Base-by-base conservation (phyloP, 2,329 filamentous ascomycete species). In the Cyanodermella asteris region DNA sequence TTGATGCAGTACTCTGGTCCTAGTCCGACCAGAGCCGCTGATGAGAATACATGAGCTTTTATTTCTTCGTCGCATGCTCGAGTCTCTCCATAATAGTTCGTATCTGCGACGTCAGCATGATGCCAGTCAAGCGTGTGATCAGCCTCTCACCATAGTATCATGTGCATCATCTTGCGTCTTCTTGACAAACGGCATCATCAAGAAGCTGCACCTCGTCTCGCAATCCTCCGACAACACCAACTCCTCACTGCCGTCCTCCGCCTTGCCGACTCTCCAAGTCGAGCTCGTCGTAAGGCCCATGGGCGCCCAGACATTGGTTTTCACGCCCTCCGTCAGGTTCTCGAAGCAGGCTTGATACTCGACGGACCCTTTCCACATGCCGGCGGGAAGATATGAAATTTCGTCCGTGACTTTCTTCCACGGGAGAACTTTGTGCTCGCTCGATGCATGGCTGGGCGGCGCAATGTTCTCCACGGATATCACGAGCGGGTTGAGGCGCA, bases 181-280 rank as follows among this genome's bases (percentile, higher is more conserved):
- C 55, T 76, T 82, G 30, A 91, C 74, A 40, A 90, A 90, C 6
- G 53, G 50, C 0, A 69, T 60, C 53, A 87, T 63, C 33, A 87
- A 53, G 29, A 80, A 53, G 39, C 81, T 84, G 51, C 78, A 90
- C 29, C 63, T 63, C 56, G 91, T 69, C 33, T 80, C 72, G 24
- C 87, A 71, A 35, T 91, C 80, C 53, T 91, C 80, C n/a, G 74
- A 61, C 20, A 91, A 53, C 42, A 81, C 90, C 8, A 91, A 52
- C 0, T 78, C 80, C 20, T 64, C 53, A 13, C 58, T 47, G 5
- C 71, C 73, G 13, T 76, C 47, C 49, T 84, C 75, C 7, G 62
- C 48, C 0, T 65, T 56, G 22, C 64, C 68, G 4, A 91, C 55
- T 6, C 59, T 69, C 77, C 78, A 91, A 47, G 72, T 73, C 24